These are phyloP conservation scores for Hyaloscypha hepaticicola DNA, from an alignment of 495 filamentous ascomycete genomes.

Conservation along the genomic window DNA sequence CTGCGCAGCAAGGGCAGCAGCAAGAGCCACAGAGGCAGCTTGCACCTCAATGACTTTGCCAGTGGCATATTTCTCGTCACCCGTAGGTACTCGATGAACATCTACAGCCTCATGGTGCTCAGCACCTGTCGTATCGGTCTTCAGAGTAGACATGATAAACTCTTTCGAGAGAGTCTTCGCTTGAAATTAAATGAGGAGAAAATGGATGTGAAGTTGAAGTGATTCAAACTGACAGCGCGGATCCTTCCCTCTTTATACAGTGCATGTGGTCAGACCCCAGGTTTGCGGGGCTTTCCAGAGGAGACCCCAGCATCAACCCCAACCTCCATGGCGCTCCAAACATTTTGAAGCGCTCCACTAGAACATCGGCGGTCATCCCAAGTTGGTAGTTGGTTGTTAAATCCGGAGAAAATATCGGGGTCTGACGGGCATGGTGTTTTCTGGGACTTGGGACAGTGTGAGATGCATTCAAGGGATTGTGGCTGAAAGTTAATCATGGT, in stretches of 20 bases:
- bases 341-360: neutral
- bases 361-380: neutral
- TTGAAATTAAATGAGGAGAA: neutral
- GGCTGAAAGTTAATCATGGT: neutral
- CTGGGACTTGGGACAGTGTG: neutral
- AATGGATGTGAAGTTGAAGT: neutral
- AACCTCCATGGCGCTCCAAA: conserved; percentile 11
- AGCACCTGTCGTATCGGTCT: conserved; percentile 13
- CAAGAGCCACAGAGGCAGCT: conserved; percentile 39
- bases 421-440: neutral
- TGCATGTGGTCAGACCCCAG: neutral
- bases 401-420: neutral
- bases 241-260: conserved; percentile 11
- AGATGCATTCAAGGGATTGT: neutral
- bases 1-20: conserved; percentile 41
- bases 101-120: conserved; percentile 16
- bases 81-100: conserved; percentile 6
- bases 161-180: neutral
- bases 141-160: conserved; percentile 11
- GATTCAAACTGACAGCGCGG: neutral
- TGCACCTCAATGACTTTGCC: conserved; percentile 25
- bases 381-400: neutral
- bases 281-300: neutral
- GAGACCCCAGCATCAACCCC: conserved; percentile 9
- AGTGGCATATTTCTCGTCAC: conserved; percentile 20